Evolutionary conservation across 805 yeast species (phyloP), one percentile per base, ranked within the genome.

Genomic region (Wickerhamomyces canadensis): DNA sequence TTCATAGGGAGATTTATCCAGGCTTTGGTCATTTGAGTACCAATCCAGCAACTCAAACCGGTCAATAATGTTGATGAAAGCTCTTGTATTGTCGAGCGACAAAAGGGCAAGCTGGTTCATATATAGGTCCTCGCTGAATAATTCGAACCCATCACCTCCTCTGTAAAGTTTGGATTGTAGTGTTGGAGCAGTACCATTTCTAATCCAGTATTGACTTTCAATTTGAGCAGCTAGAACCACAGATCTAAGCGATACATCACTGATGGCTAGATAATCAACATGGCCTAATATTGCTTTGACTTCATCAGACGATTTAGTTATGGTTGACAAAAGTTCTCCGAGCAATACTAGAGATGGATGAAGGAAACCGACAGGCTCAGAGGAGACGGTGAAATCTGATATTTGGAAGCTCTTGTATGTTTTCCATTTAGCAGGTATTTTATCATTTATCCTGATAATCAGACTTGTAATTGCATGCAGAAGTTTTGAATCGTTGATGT

Each of bases 111-210:
- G 43, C 51, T 93, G 98, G 4, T 74, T 68, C 41, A 87, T 57
- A 53, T 78, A 83, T 19, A 93, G 62, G 51, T 93, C 98, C 43
- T 89, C 69, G 37, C 78, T 63, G 50, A 74, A 88, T 21, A 88
- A 65, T 15, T 84, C 61, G 19, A 62, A 45, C 40, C 71, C 72
- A 3, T 68, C 55, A 6, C 61, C 48, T n/a, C 66, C 70, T 37
- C 62, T 62, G 44, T 78, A 77, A 13, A 70, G 58, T 1, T 70
- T 53, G 0, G 78, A 72, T 45, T 76, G 78, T 30, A 70, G 65
- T 4, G 75, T 56, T 2, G 70, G 73, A 6, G 73, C 66, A 36
- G 64, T 51, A 16, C 93, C 93, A 50, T 83, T 83, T 60, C 91
- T 70, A 3, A 83, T 72, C 93, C 93, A 83, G 43, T 74, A 76